Evolutionary conservation across 2,329 filamentous ascomycete genomes (phyloP).

Genomic region (Westerdykella ornata): DNA sequence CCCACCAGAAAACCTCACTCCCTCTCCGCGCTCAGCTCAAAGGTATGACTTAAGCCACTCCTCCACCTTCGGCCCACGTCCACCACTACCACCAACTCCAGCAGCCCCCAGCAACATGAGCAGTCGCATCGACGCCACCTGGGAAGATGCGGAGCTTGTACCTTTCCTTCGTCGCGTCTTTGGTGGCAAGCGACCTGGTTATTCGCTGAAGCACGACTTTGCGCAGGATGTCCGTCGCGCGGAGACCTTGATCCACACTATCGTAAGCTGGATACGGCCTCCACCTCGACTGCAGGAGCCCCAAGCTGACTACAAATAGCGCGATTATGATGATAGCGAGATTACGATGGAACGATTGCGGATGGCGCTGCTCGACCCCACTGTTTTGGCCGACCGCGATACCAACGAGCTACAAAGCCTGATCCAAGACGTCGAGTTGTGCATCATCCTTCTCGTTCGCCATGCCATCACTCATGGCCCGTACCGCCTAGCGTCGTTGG

Average conservation of each 20-base stretch:
- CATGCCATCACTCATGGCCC: slow-evolving; percentile 4
- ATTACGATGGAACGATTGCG: slow-evolving; percentile 4
- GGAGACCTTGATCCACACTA: slow-evolving; percentile 2
- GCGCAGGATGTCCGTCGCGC: neutral
- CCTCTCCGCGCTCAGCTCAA: too few relatives aligned
- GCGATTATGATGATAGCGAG: slow-evolving; percentile 5
- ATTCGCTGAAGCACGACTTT: too few relatives aligned
- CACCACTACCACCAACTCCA: too few relatives aligned
- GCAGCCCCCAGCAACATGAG: too few relatives aligned
- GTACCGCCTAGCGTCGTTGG: slow-evolving; percentile 1
- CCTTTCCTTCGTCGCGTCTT: too few relatives aligned
- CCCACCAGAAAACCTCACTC: too few relatives aligned
- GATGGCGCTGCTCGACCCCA: slow-evolving; percentile 1
- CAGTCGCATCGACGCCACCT: too few relatives aligned
- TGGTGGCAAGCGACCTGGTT: too few relatives aligned
- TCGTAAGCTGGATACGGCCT: slow-evolving; percentile 1
- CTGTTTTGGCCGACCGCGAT: neutral
- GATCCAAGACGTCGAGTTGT: slow-evolving; percentile 1
- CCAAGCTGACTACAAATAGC: neutral
- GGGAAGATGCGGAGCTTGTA: too few relatives aligned
- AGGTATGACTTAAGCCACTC: too few relatives aligned
- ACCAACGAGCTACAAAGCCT: neutral
- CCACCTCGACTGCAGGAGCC: too few relatives aligned
- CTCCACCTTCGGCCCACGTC: too few relatives aligned
- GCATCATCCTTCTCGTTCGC: slow-evolving; percentile 4